phyloP scores from a whole-genome alignment of 1,284 basidiomycete species.

The Fomitiporia mediterranea region DNA sequence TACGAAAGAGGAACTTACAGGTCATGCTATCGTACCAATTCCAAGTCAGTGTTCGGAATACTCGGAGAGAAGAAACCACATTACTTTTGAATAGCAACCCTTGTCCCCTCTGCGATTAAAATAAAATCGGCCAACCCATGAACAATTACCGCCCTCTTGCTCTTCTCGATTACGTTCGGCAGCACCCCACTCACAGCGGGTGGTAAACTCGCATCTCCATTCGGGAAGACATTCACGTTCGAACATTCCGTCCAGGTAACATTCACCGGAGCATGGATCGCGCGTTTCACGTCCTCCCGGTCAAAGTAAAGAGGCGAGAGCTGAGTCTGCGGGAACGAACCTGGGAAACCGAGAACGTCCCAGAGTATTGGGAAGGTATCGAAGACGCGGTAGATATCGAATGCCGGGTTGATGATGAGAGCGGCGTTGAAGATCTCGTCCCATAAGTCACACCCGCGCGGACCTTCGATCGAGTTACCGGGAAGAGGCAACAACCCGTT shows the following conservation, averaged over 20 bases:
- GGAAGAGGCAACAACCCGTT: conserved; percentile 58
- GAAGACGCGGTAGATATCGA: conserved; percentile 55
- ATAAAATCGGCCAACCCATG: conserved; percentile 72
- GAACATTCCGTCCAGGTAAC: conserved; percentile 64
- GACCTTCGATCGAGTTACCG: conserved; percentile 40
- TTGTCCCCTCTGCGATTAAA: conserved; percentile 61
- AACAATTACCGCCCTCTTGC: conserved; percentile 58
- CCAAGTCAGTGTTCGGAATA: no score
- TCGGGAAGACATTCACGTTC: conserved; percentile 53
- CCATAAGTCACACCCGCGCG: conserved; percentile 62
- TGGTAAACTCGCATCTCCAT: conserved; percentile 52
- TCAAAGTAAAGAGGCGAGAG: conserved; percentile 56
- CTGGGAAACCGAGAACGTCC: conserved; percentile 78
- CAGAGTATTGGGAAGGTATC: conserved; percentile 62
- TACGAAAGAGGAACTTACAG: conserved; percentile 37
- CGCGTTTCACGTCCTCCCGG: conserved; percentile 62
- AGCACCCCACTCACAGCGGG: conserved; percentile 55
- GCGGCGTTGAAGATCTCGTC: conserved; percentile 56
- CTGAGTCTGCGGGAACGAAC: conserved; percentile 51
- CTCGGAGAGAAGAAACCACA: not conserved
- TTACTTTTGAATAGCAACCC: conserved; percentile 30
- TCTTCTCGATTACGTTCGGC: conserved; percentile 73
- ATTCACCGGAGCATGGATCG: conserved; percentile 65
- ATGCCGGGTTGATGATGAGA: conserved; percentile 57
- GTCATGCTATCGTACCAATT: conserved; percentile 54